Evolutionary conservation across 139 green algal genomes (phyloP).

Genomic region (Trebouxia sp.): DNA sequence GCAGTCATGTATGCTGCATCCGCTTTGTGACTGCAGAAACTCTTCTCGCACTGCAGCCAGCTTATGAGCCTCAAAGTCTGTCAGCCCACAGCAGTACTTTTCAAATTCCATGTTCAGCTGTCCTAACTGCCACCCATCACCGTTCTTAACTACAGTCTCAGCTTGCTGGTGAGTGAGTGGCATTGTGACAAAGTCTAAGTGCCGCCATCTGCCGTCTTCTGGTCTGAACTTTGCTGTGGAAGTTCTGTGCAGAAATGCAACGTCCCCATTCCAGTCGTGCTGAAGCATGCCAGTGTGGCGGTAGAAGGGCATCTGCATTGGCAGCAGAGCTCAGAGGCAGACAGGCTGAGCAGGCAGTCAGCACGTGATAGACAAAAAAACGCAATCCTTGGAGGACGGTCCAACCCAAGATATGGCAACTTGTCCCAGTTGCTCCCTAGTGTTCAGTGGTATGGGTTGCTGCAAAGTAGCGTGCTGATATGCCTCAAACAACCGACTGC

Average conservation of each 20-base stretch:
- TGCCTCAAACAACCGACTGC: no score
- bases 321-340: no score
- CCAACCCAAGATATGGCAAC: no score
- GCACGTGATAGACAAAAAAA: no score
- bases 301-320: slow-evolving; percentile 21
- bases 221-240: slow-evolving; percentile 22
- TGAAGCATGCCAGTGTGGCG: slow-evolving; percentile 2
- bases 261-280: slow-evolving; percentile 1
- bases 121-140: slow-evolving; percentile 5
- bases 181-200: neutral
- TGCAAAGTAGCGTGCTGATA: no score
- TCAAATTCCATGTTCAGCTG: slow-evolving; percentile 27
- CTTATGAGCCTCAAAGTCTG: slow-evolving; percentile 20
- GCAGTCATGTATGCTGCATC: slow-evolving; percentile 17
- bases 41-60: slow-evolving; percentile 13
- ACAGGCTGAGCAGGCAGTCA: no score
- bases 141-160: neutral
- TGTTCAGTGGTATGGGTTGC: no score
- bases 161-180: slow-evolving; percentile 4
- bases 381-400: no score
- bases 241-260: slow-evolving; percentile 8
- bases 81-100: slow-evolving; percentile 15
- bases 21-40: neutral
- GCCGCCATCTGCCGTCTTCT: neutral
- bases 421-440: no score